These are phyloP conservation scores for Sporothrix brunneoviolacea DNA, from an alignment of 2,329 filamentous ascomycete genomes.

Conservation along the genomic window DNA sequence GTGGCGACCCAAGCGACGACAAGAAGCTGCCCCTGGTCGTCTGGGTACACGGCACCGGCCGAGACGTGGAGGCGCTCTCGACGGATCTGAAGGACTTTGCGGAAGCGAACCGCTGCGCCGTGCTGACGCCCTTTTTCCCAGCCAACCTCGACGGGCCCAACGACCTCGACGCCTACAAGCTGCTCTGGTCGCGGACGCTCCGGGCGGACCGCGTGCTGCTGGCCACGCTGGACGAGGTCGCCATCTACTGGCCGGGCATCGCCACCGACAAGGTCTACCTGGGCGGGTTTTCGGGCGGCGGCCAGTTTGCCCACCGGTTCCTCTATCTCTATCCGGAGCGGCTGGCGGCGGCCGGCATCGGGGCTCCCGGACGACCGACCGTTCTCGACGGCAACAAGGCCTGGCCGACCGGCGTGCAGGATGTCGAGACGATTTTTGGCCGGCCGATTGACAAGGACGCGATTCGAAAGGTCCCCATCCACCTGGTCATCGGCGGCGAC, in stretches of 20 bases:
- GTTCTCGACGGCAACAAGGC: background rate
- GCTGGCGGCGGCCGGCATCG: background rate
- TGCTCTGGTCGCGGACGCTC: background rate
- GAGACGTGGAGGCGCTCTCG: background rate
- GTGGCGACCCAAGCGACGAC: background rate
- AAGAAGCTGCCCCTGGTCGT: background rate
- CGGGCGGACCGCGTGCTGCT: background rate
- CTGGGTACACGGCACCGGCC: conserved; percentile 3
- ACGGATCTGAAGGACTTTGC: background rate
- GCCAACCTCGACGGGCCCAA: conserved; percentile 1
- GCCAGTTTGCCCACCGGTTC: conserved; percentile 5
- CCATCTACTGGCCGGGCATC: background rate
- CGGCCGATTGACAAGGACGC: background rate
- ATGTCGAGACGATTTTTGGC: background rate
- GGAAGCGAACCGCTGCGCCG: conserved; percentile 1
- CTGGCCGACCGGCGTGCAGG: background rate
- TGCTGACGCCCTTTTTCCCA: conserved; percentile 1
- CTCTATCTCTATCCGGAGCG: conserved; percentile 1
- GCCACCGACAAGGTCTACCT: background rate
- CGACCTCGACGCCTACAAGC: conserved; percentile 5
- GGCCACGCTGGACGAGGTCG: conserved; percentile 1
- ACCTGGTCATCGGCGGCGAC: background rate
- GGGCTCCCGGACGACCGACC: background rate
- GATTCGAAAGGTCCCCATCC: background rate
- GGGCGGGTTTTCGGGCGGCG: conserved; percentile 1